A percentile compares a stretch with the other conserved stretches of the same genome.
Conservation (phyloP, 805 yeast species). For the Blastobotrys muscicola region DNA sequence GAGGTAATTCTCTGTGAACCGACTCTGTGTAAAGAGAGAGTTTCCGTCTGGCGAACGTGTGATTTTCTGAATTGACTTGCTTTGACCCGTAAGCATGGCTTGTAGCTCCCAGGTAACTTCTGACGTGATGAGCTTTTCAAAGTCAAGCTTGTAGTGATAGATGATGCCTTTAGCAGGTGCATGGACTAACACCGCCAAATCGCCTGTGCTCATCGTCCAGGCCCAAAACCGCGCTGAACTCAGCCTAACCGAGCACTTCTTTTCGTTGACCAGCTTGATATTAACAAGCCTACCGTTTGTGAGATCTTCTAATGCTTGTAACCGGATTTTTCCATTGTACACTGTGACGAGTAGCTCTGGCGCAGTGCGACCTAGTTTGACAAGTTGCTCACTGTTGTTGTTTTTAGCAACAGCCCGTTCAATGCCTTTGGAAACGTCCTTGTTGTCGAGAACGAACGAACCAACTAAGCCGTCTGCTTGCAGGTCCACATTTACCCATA, state of each 20-base stretch:
- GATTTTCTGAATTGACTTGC: conserved; percentile 62
- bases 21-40: conserved; percentile 46
- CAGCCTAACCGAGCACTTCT: too few relatives aligned
- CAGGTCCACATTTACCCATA: conserved; percentile 43
- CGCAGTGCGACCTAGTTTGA: conserved; percentile 11
- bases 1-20: conserved; percentile 53
- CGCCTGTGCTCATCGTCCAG: background rate
- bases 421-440: conserved; percentile 26
- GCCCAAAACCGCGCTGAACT: too few relatives aligned
- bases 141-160: conserved; percentile 2
- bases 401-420: conserved; percentile 5
- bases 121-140: conserved; percentile 25
- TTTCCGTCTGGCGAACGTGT: conserved; percentile 60
- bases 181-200: conserved; percentile 4
- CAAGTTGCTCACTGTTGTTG: conserved; percentile 12
- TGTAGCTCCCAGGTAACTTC: background rate
- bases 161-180: conserved; percentile 3
- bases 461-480: conserved; percentile 28
- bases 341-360: conserved; percentile 11
- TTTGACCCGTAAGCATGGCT: conserved; percentile 66
- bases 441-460: conserved; percentile 34
- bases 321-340: too few relatives aligned
- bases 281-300: too few relatives aligned
- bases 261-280: too few relatives aligned
- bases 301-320: too few relatives aligned